These are phyloP conservation scores for Aspergillus thermomutatus DNA, from an alignment of 2,329 filamentous ascomycete species.

Conservation along the genomic window DNA sequence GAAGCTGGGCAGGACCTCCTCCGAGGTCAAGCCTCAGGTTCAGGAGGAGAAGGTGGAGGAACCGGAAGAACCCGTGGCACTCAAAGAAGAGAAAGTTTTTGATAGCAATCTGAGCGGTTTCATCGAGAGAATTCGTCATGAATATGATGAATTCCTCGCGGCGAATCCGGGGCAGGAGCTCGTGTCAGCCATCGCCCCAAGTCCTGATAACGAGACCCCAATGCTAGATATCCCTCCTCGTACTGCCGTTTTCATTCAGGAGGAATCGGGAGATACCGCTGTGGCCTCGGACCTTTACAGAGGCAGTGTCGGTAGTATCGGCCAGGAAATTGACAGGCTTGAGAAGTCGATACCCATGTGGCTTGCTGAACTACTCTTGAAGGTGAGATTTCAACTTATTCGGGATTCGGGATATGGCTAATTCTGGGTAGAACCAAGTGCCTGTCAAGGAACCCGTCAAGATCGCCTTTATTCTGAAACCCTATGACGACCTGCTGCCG, in stretches of 20 bases:
- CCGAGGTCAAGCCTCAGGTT: constrained; percentile 67
- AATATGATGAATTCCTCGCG: constrained; percentile 44
- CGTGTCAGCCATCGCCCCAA: constrained; percentile 41
- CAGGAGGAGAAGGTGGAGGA: constrained; percentile 70
- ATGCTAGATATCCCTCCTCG: constrained; percentile 42
- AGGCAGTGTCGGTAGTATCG: constrained; percentile 76
- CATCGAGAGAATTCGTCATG: constrained; percentile 44
- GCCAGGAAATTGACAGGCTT: constrained; percentile 73
- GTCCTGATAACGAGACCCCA: constrained; percentile 44
- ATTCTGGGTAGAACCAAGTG: constrained; percentile 62
- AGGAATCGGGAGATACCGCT: constrained; percentile 60
- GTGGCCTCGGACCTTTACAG: constrained; percentile 82
- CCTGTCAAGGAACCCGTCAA: constrained; percentile 90
- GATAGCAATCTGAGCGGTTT: constrained; percentile 47
- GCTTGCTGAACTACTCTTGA: constrained; percentile 82
- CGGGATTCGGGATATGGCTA: not conserved
- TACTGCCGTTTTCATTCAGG: constrained; percentile 63
- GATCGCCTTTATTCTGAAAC: constrained; percentile 88
- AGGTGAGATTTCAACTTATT: constrained; percentile 42
- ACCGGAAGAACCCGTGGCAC: constrained; percentile 47
- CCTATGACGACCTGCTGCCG: constrained; percentile 71
- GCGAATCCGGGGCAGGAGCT: constrained; percentile 37
- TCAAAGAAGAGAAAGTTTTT: constrained; percentile 45
- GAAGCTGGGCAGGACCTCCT: constrained; percentile 69
- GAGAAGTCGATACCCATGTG: constrained; percentile 87